These are phyloP conservation scores for Pilasporangium apinafurcum DNA, from an alignment of 352 stramenopile species.

Conservation along the genomic window DNA sequence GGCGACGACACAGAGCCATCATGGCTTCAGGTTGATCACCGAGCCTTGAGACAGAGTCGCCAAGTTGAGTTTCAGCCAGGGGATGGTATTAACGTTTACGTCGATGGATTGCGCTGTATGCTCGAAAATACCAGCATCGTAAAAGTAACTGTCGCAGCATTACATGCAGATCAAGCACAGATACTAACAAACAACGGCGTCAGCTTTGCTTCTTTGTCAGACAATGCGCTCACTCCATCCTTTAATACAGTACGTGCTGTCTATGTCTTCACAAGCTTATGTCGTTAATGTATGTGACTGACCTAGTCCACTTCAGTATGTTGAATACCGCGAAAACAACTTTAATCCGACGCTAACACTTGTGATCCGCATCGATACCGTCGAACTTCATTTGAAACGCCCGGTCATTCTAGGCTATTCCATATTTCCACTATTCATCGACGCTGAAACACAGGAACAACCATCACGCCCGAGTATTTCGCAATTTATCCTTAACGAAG, in stretches of 20 bases:
- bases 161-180: conserved; percentile 43
- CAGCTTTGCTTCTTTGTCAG: conserved; percentile 11
- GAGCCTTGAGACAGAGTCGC: conserved; percentile 13
- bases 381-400: conserved; percentile 45
- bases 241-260: conserved; percentile 45
- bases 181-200: conserved; percentile 18
- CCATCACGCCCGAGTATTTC: conserved; percentile 33
- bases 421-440: conserved; percentile 63
- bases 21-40: conserved; percentile 39
- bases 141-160: conserved; percentile 62
- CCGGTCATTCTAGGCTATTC: conserved; percentile 74
- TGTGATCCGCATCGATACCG: conserved; percentile 78
- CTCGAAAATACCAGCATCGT: conserved; percentile 64
- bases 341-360: conserved; percentile 84
- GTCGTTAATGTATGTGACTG: background rate
- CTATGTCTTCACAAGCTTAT: background rate
- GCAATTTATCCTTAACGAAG: conserved; percentile 59
- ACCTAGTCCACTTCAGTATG: conserved; percentile 18
- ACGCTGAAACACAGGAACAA: conserved; percentile 48
- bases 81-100: conserved; percentile 77
- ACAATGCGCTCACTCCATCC: conserved; percentile 26
- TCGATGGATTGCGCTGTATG: conserved; percentile 70
- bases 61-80: conserved; percentile 37
- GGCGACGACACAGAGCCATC: conserved; percentile 2
- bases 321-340: conserved; percentile 64